Evolutionary conservation across 108 stramenopile species (phyloP), one percentile per base, ranked within the genome.

Genomic region (Cyclotella kingstonii): DNA sequence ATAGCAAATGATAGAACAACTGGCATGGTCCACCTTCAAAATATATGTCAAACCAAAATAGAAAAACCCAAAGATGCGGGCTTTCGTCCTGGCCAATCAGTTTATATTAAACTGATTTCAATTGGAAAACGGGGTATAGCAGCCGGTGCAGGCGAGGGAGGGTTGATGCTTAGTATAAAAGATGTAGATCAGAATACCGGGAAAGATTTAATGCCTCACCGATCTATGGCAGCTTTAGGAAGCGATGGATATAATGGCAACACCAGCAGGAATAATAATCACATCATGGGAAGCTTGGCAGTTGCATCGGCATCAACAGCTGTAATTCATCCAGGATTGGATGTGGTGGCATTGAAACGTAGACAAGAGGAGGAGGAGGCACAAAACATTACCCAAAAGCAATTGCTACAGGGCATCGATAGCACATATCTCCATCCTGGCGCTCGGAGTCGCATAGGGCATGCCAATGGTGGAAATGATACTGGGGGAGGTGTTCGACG

Each of bases 181-280:
- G 98, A 98, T 68, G 96, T 93, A 30, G 96, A 98, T 56, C 98
- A 98, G 70, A 51, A 51, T 35, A 84, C 93, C 7, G 98, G 98
- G 12, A 51, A 61, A 54, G 96, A 98, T 72, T 56, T 95, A 17
- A 87, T 95, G 87, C 95, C 96, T 17, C 78, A 87, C 63, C 78
- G 94, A 47, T 78, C 79, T 47, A 28, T 70, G 21, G 76, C 79
- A 51, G 59, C 39, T 22, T 44, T 15, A 31, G 56, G 62, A 19
- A 31, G 54, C 22, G 34, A 36, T 22, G 29, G 19, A n/a, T n/a
- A n/a, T n/a, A n/a, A n/a, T n/a, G n/a, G n/a, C n/a, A n/a, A n/a
- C n/a, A n/a, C n/a, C n/a, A n/a, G n/a, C 25, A 21, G 48, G 3
- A n/a, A 15, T 17, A 66, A 49, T 48, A 70, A 70, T 41, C 59